Base-by-base conservation (phyloP, 768 basidiomycete genomes). In the Boletus sp. region DNA sequence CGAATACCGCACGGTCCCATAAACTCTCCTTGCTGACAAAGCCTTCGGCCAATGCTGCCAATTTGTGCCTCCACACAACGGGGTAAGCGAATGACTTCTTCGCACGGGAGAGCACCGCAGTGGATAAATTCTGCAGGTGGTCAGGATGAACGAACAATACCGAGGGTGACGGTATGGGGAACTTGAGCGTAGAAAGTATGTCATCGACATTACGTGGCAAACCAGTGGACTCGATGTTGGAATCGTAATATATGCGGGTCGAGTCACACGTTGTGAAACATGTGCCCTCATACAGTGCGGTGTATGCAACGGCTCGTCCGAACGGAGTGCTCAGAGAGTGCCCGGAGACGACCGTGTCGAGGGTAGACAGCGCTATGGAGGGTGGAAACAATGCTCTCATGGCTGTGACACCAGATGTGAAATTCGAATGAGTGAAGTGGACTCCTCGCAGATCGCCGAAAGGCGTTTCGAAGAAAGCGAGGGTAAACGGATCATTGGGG, bases 381-480 rank as follows among this genome's bases (percentile, higher is more conserved):
- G 83, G 74, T 3, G 94, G 93, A 60, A 96, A 82, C 21, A 94
- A 67, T 5, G 84, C 81, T 34, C 88, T 84, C 23, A 83, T 75
- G 4, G 88, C 88, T 0, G 91, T 83, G n/a, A 94, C 87, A 33
- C 91, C 94, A 4, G 94, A 90, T 3, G 92, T 95, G 54, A 96
- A 66, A 59, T 93, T 93, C 68, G 88, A 80, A 67, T 93, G 90
- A 0, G 90, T 90, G 32, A 94, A 72, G 55, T 84, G 83, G 8
- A 79, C 80, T 23, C 80, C 86, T 52, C 79, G 80, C 8, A 87
- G 66, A 37, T 77, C 74, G 33, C 86, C 81, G 19, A 76, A 71
- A 19, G 77, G 62, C 1, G 77, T 75, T 60, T 77, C 73, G 59
- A 79, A 86, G 77, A 85, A 89, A 1, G 84, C 79, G 6, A 89